Evolutionary conservation across 192 early-diverging fungal species (phyloP).

Genomic region (Diversispora epigaea): DNA sequence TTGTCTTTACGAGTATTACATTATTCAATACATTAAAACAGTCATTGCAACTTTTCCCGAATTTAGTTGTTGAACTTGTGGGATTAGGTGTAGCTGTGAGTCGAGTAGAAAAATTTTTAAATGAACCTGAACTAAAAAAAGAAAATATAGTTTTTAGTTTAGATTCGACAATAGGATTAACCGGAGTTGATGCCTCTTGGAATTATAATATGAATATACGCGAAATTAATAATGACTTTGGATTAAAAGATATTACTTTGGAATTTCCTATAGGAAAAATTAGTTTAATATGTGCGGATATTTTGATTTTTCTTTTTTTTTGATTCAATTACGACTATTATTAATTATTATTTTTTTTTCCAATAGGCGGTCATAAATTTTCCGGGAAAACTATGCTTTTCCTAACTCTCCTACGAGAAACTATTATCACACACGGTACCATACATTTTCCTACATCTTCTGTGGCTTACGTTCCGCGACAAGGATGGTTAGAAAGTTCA

Average conservation of each 20-base stretch:
- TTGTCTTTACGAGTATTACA: slow-evolving; percentile 68
- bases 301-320: not conserved
- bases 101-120: slow-evolving; percentile 72
- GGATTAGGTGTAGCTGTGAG: slow-evolving; percentile 46
- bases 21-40: slow-evolving; percentile 57
- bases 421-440: slow-evolving; percentile 41
- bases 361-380: slow-evolving; percentile 71
- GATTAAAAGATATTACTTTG: slow-evolving; percentile 45
- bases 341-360: not conserved
- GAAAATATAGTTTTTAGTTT: not conserved
- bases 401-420: slow-evolving; percentile 72
- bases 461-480: slow-evolving; percentile 76
- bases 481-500: slow-evolving; percentile 65
- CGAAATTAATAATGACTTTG: slow-evolving; percentile 40
- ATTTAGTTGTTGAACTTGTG: slow-evolving; percentile 38
- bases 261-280: slow-evolving; percentile 51
- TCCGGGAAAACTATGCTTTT: slow-evolving; percentile 85
- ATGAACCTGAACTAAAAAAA: slow-evolving; percentile 49
- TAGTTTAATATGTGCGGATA: slow-evolving; percentile 48
- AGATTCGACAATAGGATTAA: slow-evolving; percentile 45
- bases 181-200: slow-evolving; percentile 52
- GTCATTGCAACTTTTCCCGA: slow-evolving; percentile 47
- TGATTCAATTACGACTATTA: not conserved
- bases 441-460: slow-evolving; percentile 46
- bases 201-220: slow-evolving; percentile 30